Conservation (phyloP, 768 basidiomycete genomes). For the Russula earlei region DNA sequence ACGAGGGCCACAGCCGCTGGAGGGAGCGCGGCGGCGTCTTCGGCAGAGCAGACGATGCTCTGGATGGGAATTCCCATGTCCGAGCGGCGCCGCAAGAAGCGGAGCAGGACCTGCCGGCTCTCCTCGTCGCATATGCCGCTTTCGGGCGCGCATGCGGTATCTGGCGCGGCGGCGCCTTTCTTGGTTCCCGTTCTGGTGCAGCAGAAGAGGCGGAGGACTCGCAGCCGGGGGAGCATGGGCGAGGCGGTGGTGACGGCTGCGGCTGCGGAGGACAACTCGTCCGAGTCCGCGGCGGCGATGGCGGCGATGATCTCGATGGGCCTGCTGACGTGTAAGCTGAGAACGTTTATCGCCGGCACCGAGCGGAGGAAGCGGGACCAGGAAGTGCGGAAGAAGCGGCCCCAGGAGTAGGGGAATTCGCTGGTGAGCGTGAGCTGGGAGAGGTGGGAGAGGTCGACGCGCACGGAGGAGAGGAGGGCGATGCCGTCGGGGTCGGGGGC, state of each 20-base stretch:
- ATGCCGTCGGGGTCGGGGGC: conserved; percentile 4
- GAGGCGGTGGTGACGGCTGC: neutral
- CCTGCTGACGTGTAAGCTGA: neutral
- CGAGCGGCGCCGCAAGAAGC: neutral
- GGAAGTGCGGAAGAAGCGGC: conserved; percentile 4
- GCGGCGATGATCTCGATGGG: neutral
- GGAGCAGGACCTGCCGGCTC: neutral
- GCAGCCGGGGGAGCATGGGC: neutral
- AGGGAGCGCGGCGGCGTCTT: neutral
- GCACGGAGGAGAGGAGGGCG: conserved; percentile 3
- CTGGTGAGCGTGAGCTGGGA: conserved; percentile 12
- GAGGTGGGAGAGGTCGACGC: neutral
- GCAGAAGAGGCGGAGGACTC: conserved; percentile 1
- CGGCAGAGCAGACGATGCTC: conserved; percentile 1
- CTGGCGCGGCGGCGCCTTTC: too few relatives aligned
- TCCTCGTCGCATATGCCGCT: neutral
- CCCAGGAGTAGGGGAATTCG: neutral
- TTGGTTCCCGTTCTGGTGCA: neutral
- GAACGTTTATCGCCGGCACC: neutral
- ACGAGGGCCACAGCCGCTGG: neutral
- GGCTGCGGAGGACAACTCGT: neutral
- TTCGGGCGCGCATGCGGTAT: too few relatives aligned
- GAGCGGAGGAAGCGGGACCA: conserved; percentile 4
- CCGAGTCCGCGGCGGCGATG: neutral
- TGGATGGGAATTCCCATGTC: conserved; percentile 1